phyloP scores from a whole-genome alignment of 805 yeast species.

The Naumovozyma baii region DNA sequence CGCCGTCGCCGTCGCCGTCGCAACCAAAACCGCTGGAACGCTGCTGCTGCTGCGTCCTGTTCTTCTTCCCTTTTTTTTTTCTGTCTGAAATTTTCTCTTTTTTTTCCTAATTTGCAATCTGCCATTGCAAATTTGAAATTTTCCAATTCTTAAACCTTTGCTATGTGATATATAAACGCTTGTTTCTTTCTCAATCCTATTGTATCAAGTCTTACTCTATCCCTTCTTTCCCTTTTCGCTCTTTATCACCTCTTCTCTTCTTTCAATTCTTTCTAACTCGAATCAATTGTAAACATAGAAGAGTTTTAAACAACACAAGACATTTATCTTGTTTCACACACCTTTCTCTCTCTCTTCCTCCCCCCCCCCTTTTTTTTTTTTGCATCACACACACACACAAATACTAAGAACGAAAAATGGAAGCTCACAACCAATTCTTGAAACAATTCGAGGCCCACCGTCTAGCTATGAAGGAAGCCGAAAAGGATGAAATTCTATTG shows the following conservation, averaged over 20 bases:
- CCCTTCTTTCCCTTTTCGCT: not conserved
- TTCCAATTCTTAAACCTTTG: not conserved
- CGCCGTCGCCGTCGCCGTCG: too few species aligned
- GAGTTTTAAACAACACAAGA: too few species aligned
- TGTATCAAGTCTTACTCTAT: not conserved
- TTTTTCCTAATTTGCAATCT: not conserved
- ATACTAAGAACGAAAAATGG: conserved; percentile 1
- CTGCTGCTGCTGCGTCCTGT: not conserved
- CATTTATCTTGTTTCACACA: not conserved
- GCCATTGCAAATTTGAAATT: too few species aligned
- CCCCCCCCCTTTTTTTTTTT: not conserved
- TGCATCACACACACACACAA: not conserved
- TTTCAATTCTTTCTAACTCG: not conserved
- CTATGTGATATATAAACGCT: not conserved
- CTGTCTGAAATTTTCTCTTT: not conserved
- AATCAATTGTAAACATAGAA: too few species aligned
- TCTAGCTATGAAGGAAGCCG: conserved; percentile 56
- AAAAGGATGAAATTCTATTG: conserved; percentile 82
- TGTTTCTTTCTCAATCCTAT: not conserved
- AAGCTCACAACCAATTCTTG: conserved; percentile 46
- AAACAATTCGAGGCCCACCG: conserved; percentile 53
- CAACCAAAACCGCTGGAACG: too few species aligned
- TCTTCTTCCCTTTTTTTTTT: not conserved
- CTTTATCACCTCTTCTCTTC: not conserved
- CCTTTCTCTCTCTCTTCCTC: not conserved